Percentiles rank a stretch among this genome's conserved stretches.
Evolutionary conservation across 2,329 filamentous ascomycete species (phyloP).

Genomic region (Zymoseptoria brevis): DNA sequence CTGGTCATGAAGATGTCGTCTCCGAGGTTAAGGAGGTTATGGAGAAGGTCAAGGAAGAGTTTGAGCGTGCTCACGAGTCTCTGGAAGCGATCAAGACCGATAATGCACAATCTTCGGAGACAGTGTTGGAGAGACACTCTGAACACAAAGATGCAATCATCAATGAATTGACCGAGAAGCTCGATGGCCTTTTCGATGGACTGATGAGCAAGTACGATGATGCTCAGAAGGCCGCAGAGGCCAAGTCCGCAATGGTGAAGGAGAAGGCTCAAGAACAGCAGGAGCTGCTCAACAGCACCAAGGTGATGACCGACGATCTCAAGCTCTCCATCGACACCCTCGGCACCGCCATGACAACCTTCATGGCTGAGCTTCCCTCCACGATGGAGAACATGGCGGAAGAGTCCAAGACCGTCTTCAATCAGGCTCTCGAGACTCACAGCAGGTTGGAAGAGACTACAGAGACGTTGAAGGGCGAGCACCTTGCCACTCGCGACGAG

Average conservation of each 20-base stretch:
- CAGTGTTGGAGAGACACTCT: conserved; percentile 51
- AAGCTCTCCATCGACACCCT: conserved; percentile 80
- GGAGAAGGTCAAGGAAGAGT: conserved; percentile 72
- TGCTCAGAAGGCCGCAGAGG: conserved; percentile 65
- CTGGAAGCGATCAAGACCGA: conserved; percentile 76
- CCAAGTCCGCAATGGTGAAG: conserved; percentile 64
- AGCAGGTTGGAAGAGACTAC: conserved; percentile 68
- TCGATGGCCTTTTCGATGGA: conserved; percentile 72
- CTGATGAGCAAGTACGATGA: conserved; percentile 84
- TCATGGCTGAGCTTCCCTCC: conserved; percentile 42
- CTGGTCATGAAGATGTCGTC: conserved; percentile 41
- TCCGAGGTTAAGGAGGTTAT: conserved; percentile 53
- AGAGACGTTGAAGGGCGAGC: conserved; percentile 65
- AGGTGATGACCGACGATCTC: conserved; percentile 76
- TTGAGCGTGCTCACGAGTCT: conserved; percentile 76
- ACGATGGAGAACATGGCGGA: conserved; percentile 79
- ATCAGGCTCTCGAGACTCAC: conserved; percentile 70
- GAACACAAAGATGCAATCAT: conserved; percentile 50
- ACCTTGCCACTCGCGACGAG: conserved; percentile 74
- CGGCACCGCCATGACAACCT: conserved; percentile 50
- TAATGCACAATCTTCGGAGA: conserved; percentile 53
- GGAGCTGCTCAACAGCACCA: conserved; percentile 65
- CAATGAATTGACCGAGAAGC: conserved; percentile 47
- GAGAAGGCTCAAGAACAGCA: conserved; percentile 66
- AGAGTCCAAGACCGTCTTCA: conserved; percentile 79